Evolutionary conservation across 495 filamentous ascomycete species (phyloP).

Genomic region (Staphylotrichum longicolle): DNA sequence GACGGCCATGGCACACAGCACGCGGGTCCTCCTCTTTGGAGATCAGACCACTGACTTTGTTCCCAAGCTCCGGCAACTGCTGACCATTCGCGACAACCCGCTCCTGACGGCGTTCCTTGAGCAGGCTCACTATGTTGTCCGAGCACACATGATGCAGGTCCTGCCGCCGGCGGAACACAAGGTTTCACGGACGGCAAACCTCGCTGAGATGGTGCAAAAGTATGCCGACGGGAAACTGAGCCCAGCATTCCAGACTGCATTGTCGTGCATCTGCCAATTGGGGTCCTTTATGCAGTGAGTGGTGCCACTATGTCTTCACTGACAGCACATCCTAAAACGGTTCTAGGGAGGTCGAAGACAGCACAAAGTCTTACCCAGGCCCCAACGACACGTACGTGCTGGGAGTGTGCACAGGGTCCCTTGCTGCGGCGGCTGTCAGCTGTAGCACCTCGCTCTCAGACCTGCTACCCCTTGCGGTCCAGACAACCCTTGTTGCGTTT

Average conservation of each 20-base stretch:
- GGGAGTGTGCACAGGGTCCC: conserved; percentile 65
- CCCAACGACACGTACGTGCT: conserved; percentile 46
- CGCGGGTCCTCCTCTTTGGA: not conserved
- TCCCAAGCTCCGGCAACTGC: not conserved
- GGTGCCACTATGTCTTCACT: too few relatives aligned
- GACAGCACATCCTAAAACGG: not conserved
- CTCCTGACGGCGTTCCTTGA: not conserved
- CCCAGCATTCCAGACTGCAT: conserved; percentile 57
- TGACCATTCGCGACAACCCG: not conserved
- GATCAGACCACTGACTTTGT: not conserved
- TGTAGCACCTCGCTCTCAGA: conserved; percentile 60
- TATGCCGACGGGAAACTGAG: conserved; percentile 40
- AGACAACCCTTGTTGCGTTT: conserved; percentile 66
- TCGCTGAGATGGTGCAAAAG: conserved; percentile 2
- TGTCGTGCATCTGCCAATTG: conserved; percentile 64
- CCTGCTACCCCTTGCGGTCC: conserved; percentile 60
- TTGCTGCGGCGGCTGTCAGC: conserved; percentile 65
- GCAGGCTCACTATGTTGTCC: not conserved
- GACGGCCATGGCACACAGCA: not conserved
- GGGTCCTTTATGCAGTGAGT: conserved; percentile 68
- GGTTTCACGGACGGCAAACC: not conserved
- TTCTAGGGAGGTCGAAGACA: not conserved
- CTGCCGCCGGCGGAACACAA: conserved; percentile 4
- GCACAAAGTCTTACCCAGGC: conserved; percentile 14
- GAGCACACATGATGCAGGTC: not conserved